These are phyloP conservation scores for Talinum fruticosum DNA, from an alignment of 148 eudicot genomes.

Conservation along the genomic window DNA sequence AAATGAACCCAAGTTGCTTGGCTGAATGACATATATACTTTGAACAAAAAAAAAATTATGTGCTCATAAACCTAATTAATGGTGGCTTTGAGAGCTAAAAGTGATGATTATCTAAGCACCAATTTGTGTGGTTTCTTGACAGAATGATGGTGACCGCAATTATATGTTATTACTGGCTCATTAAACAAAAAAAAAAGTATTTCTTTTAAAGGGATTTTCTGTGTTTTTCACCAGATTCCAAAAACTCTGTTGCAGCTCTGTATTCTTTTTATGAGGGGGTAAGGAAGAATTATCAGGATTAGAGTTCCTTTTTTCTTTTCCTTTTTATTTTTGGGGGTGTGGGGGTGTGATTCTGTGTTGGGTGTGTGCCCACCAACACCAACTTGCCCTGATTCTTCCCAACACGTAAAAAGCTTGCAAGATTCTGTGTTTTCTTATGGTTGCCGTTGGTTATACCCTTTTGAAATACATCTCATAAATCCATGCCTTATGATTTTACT, in stretches of 20 bases:
- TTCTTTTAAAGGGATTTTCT: neutral
- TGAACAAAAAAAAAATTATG: neutral
- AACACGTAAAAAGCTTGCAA: slow-evolving; percentile 12
- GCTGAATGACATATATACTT: neutral
- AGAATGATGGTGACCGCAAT: neutral
- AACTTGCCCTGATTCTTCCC: slow-evolving; percentile 41
- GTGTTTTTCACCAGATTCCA: neutral
- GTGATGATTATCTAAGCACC: neutral
- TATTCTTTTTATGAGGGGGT: neutral
- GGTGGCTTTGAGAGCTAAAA: neutral
- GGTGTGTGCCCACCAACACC: slow-evolving; percentile 39
- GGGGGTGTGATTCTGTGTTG: slow-evolving; percentile 28
- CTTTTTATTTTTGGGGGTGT: no score
- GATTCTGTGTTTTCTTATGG: slow-evolving; percentile 18
- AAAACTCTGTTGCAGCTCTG: neutral
- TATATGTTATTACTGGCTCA: neutral
- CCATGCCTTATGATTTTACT: neutral
- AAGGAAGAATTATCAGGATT: neutral
- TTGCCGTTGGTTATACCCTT: neutral
- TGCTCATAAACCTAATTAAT: neutral
- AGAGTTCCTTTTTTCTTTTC: no score
- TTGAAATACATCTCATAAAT: neutral
- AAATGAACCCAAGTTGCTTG: neutral
- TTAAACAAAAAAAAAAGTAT: neutral
- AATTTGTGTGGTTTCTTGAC: neutral